A percentile compares a stretch with the other conserved stretches of the same genome.
These are phyloP conservation scores for Syzygium aqueum DNA, from an alignment of 345 rosid genomes.

Conservation along the genomic window DNA sequence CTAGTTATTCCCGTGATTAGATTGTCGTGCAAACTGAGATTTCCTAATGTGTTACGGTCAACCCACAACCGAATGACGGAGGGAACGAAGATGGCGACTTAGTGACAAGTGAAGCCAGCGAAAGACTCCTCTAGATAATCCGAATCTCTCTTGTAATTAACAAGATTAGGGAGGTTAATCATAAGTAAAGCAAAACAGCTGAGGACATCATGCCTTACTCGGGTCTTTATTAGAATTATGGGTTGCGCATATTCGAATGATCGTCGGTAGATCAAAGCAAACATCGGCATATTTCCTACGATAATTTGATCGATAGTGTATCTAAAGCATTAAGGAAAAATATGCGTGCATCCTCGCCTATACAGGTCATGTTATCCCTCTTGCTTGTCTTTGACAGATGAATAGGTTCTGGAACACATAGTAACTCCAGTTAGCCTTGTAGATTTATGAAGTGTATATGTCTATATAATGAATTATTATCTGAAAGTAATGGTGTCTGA, in stretches of 20 bases:
- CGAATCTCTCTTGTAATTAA: neutral
- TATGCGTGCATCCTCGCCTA: neutral
- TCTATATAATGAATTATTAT: neutral
- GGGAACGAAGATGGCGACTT: neutral
- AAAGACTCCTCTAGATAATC: neutral
- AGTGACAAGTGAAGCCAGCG: neutral
- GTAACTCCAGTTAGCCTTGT: neutral
- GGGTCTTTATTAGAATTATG: neutral
- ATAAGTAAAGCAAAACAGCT: neutral
- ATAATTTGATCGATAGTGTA: neutral
- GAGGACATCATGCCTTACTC: neutral
- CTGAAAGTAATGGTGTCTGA: neutral
- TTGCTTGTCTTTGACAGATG: neutral
- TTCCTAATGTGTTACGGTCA: neutral
- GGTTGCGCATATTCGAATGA: neutral
- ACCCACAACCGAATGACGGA: neutral
- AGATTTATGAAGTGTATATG: neutral
- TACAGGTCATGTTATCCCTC: neutral
- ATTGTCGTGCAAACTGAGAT: neutral
- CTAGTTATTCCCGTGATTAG: neutral
- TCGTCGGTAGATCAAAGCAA: neutral
- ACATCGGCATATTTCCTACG: neutral
- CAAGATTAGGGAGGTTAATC: neutral
- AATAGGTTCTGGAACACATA: neutral
- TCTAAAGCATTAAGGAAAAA: neutral